A percentile compares a stretch with the other conserved stretches of the same genome.
phyloP scores from a whole-genome alignment of 345 rosid species.

The Corchorus olitorius region DNA sequence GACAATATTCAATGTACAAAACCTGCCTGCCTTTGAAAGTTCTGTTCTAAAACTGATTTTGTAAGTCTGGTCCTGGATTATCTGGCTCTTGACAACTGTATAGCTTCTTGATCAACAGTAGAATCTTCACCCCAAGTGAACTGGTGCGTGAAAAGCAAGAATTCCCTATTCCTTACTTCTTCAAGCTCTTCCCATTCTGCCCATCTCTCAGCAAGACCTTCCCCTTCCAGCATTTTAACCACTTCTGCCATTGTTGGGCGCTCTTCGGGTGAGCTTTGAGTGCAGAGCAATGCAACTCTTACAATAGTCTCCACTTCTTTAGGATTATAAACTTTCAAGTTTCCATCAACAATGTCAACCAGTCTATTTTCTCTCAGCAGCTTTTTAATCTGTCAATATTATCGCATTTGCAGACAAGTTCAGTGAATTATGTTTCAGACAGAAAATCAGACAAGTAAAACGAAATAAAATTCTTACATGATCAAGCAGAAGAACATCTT shows the following conservation, averaged over 20 bases:
- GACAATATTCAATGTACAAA: slow-evolving; percentile 1
- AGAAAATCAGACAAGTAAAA: too few relatives aligned
- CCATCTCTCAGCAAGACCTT: slow-evolving; percentile 73
- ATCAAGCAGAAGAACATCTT: slow-evolving; percentile 87
- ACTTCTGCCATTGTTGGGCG: slow-evolving; percentile 78
- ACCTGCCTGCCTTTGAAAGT: neutral
- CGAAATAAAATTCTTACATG: slow-evolving; percentile 54
- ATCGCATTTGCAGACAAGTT: neutral
- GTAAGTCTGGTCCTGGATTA: slow-evolving; percentile 20
- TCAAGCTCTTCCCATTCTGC: slow-evolving; percentile 72
- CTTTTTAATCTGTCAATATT: slow-evolving; percentile 62
- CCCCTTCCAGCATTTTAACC: slow-evolving; percentile 77
- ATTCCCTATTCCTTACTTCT: slow-evolving; percentile 58
- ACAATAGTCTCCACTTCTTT: slow-evolving; percentile 74
- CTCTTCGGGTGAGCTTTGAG: slow-evolving; percentile 75
- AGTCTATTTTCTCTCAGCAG: slow-evolving; percentile 70
- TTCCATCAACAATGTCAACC: slow-evolving; percentile 69
- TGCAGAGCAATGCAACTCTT: slow-evolving; percentile 81
- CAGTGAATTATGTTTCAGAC: too few relatives aligned
- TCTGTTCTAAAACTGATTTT: neutral
- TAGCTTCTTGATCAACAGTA: slow-evolving; percentile 68
- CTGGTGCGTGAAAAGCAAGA: slow-evolving; percentile 49
- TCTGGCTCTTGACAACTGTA: slow-evolving; percentile 76
- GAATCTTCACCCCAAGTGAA: slow-evolving; percentile 75
- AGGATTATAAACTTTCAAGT: slow-evolving; percentile 48